Evolutionary conservation across 345 rosid species (phyloP).

Genomic region (Acer campestre): DNA sequence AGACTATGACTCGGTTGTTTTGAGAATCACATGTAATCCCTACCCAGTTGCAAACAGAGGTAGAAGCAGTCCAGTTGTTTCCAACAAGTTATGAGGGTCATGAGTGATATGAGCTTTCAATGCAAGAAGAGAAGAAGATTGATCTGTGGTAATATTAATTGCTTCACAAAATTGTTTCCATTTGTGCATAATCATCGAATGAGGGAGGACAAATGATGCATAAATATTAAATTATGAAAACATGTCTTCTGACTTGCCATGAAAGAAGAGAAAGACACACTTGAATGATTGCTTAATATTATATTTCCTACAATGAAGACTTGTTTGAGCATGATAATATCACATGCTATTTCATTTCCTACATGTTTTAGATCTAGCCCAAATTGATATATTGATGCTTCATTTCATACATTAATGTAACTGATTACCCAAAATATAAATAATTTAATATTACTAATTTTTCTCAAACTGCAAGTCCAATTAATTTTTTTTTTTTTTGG

Average conservation of each 20-base stretch:
- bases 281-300: neutral
- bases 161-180: neutral
- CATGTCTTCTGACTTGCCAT: neutral
- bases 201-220: neutral
- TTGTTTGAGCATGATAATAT: neutral
- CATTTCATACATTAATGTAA: no score
- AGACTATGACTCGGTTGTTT: constrained; percentile 3
- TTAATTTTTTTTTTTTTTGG: no score
- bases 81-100: constrained; percentile 6
- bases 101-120: constrained; percentile 17
- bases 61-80: constrained; percentile 15
- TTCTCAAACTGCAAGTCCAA: no score
- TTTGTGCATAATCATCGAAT: neutral
- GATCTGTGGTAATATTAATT: neutral
- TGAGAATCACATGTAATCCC: constrained; percentile 1
- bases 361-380: neutral
- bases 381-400: no score
- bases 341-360: neutral
- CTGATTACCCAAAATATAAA: no score
- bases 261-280: neutral
- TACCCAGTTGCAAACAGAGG: no score
- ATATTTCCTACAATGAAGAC: no score
- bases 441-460: no score
- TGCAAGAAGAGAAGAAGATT: constrained; percentile 14
- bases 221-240: neutral